These are phyloP conservation scores for Hericium erinaceus DNA, from an alignment of 768 basidiomycete species.

Conservation along the genomic window DNA sequence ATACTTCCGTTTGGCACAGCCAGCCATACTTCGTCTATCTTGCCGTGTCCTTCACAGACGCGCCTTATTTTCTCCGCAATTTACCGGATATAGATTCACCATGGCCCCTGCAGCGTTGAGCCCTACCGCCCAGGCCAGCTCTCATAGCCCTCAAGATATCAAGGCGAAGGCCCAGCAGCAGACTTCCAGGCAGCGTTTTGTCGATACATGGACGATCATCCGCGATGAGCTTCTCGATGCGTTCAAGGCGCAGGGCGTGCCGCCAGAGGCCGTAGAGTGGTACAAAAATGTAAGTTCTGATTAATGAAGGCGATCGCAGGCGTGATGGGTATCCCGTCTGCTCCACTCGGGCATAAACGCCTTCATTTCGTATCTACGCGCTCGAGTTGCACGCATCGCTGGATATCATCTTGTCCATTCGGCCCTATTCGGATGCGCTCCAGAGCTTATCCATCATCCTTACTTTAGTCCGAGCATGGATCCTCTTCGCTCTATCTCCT, in stretches of 20 bases:
- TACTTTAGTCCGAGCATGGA: neutral
- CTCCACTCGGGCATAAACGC: no score
- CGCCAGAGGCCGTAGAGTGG: neutral
- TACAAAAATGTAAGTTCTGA: neutral
- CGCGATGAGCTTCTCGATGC: neutral
- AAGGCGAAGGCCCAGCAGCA: neutral
- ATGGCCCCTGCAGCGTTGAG: neutral
- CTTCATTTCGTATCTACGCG: no score
- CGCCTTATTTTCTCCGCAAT: no score
- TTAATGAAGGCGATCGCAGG: neutral
- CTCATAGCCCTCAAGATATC: neutral
- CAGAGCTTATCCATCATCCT: neutral
- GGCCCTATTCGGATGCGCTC: neutral
- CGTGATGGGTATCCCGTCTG: no score
- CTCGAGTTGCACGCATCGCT: no score
- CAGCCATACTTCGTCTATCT: no score
- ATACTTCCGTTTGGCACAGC: no score
- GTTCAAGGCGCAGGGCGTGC: neutral
- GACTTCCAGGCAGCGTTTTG: neutral
- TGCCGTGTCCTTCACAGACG: no score
- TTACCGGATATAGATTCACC: neutral
- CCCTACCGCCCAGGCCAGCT: neutral
- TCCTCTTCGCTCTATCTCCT: no score
- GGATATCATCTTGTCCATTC: neutral
- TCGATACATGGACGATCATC: neutral